Evolutionary conservation across 345 rosid genomes (phyloP).

Genomic region (Sonneratia alba): DNA sequence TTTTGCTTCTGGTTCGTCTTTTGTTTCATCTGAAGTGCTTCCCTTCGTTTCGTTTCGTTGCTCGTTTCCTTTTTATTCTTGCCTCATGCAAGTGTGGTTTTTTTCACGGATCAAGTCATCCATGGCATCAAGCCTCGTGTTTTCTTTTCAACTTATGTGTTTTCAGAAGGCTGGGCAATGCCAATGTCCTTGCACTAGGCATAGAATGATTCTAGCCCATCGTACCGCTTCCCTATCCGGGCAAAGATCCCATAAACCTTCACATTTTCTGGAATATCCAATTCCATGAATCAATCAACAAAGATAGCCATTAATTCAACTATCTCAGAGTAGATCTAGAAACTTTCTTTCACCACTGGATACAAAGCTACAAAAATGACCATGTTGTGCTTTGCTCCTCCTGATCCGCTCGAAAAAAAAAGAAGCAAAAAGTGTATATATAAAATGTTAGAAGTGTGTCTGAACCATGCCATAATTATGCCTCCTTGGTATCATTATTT

Average conservation of each 20-base stretch:
- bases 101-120: conserved; percentile 70
- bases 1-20: neutral
- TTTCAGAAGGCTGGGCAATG: conserved; percentile 74
- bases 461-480: neutral
- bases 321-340: conserved; percentile 67
- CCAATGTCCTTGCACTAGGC: conserved; percentile 73
- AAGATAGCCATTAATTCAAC: conserved; percentile 70
- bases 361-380: conserved; percentile 65
- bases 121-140: conserved; percentile 63
- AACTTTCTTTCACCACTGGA: conserved; percentile 73
- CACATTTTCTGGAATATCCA: conserved; percentile 73
- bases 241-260: conserved; percentile 73
- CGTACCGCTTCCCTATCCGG: conserved; percentile 67
- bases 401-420: conserved; percentile 12
- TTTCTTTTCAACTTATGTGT: conserved; percentile 88
- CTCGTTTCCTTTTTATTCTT: conserved; percentile 2
- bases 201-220: conserved; percentile 62
- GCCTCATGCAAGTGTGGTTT: conserved; percentile 34
- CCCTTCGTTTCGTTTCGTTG: neutral
- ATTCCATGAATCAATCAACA: conserved; percentile 75
- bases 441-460: no score
- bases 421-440: no score
- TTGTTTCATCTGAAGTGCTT: neutral
- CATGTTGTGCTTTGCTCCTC: conserved; percentile 51
- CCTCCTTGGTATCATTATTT: no score